These are phyloP conservation scores for Corrigiola litoralis DNA, from an alignment of 179 eudicot genomes.

Conservation along the genomic window DNA sequence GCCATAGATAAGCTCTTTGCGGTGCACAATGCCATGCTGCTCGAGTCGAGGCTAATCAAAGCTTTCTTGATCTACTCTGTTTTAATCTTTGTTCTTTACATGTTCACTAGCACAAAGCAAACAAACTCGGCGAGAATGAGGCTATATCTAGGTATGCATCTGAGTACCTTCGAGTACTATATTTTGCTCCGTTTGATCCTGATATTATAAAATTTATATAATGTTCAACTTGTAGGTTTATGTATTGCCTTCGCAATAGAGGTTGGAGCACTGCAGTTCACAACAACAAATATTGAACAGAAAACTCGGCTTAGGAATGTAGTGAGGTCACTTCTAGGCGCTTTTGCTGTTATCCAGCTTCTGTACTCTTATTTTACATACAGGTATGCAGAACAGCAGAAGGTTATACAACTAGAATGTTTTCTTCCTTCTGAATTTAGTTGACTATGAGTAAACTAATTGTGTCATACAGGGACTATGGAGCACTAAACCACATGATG, in stretches of 20 bases:
- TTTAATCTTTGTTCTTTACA: slow-evolving; percentile 45
- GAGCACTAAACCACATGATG: slow-evolving; percentile 61
- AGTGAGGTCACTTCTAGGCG: slow-evolving; percentile 34
- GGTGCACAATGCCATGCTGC: slow-evolving; percentile 62
- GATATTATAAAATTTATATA: neutral
- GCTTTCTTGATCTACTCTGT: slow-evolving; percentile 53
- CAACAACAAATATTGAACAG: slow-evolving; percentile 30
- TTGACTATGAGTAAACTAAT: neutral
- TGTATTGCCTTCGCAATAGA: slow-evolving; percentile 48
- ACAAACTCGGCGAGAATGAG: slow-evolving; percentile 60
- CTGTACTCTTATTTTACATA: slow-evolving; percentile 45
- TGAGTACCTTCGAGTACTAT: neutral
- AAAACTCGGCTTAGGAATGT: slow-evolving; percentile 25
- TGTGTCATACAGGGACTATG: slow-evolving; percentile 50
- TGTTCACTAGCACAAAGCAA: slow-evolving; percentile 78
- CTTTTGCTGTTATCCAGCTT: slow-evolving; percentile 36
- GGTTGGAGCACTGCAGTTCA: slow-evolving; percentile 25
- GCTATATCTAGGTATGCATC: slow-evolving; percentile 58
- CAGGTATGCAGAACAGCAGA: slow-evolving; percentile 36
- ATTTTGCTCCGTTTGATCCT: neutral
- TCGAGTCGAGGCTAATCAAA: slow-evolving; percentile 66
- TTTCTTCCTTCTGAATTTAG: neutral
- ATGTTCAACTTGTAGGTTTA: slow-evolving; percentile 33
- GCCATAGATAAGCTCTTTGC: slow-evolving; percentile 73
- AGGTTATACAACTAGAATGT: neutral